Evolutionary conservation across 371 early-diverging fungal genomes (phyloP), one percentile per base, ranked within the genome.

Genomic region (Lichtheimia ornata): DNA sequence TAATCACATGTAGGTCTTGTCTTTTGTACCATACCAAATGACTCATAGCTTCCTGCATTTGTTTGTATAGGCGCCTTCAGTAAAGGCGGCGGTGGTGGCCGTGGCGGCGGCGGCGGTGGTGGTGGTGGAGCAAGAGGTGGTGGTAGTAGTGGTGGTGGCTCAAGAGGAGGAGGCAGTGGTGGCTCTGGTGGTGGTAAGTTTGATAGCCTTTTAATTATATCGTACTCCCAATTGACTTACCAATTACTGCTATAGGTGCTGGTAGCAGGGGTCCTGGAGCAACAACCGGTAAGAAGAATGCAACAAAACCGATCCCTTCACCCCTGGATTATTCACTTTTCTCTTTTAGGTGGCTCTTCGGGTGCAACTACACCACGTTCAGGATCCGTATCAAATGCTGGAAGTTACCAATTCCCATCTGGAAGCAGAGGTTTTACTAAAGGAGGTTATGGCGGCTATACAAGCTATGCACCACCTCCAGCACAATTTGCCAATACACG

Each of bases 391-490:
- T 44, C 53, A 11, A 58, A 52, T 17, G 65, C 59, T 41, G 66
- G 69, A 11, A 28, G 53, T 24, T 71, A 71, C 42, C 28, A 28
- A 12, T 71, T 63, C 58, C 63, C 66, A n/a, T 15, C 64, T 22
- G 52, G 58, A 20, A 66, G 66, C 25, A 45, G 17, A 41, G 61
- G 62, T 4, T 71, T 59, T 30, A 20, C 71, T 2, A 69, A 69
- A 55, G 81, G 81, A n/a, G 77, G 77, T 4, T 70, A 59, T 53
- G 81, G 81, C 24, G 51, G 49, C 17, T 71, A 69, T 58, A 51
- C 60, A 27, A 49, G 56, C 22, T 12, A 41, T 49, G 43, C 53
- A 0, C 58, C 67, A n/a, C 64, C 68, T 1, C 66, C 65, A 1
- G 42, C 50, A 11, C 27, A 45, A 2, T 75, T 72, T 59, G 15